phyloP scores from a whole-genome alignment of 2,329 filamentous ascomycete species.

The Botryotinia globosa region DNA sequence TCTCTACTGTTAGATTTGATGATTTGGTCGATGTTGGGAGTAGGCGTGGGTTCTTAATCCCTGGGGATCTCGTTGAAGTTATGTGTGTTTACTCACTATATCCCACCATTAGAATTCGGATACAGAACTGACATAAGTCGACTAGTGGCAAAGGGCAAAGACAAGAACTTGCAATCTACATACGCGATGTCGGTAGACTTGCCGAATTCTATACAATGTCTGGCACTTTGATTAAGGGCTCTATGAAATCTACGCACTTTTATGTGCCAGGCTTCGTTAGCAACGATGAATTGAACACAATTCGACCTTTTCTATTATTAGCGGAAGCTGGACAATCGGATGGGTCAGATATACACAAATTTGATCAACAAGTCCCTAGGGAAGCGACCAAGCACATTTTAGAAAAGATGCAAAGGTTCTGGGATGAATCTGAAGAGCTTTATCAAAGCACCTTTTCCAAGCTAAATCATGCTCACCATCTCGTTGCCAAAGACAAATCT shows the following conservation, averaged over 20 bases:
- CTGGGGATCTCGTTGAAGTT: slow-evolving; percentile 39
- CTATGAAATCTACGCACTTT: slow-evolving; percentile 41
- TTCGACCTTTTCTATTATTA: slow-evolving; percentile 47
- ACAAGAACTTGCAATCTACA: slow-evolving; percentile 48
- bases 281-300: slow-evolving; percentile 42
- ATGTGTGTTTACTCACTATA: slow-evolving; percentile 24
- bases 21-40: slow-evolving; percentile 48
- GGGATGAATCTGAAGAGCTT: slow-evolving; percentile 44
- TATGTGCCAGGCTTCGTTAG: slow-evolving; percentile 47
- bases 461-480: slow-evolving; percentile 49
- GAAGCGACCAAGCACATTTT: slow-evolving; percentile 46
- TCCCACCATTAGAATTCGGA: neutral
- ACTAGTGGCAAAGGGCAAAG: slow-evolving; percentile 15
- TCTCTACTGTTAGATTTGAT: slow-evolving; percentile 42
- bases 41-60: slow-evolving; percentile 35
- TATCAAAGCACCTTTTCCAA: slow-evolving; percentile 47
- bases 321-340: slow-evolving; percentile 39
- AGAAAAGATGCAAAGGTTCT: slow-evolving; percentile 44
- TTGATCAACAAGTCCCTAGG: slow-evolving; percentile 45
- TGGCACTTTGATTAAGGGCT: slow-evolving; percentile 47
- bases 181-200: slow-evolving; percentile 42
- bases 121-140: neutral
- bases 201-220: slow-evolving; percentile 50
- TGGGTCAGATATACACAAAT: slow-evolving; percentile 39
- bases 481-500: slow-evolving; percentile 45